Conservation (phyloP, 73 alveolate species). For the Paramecium biaurelia region DNA sequence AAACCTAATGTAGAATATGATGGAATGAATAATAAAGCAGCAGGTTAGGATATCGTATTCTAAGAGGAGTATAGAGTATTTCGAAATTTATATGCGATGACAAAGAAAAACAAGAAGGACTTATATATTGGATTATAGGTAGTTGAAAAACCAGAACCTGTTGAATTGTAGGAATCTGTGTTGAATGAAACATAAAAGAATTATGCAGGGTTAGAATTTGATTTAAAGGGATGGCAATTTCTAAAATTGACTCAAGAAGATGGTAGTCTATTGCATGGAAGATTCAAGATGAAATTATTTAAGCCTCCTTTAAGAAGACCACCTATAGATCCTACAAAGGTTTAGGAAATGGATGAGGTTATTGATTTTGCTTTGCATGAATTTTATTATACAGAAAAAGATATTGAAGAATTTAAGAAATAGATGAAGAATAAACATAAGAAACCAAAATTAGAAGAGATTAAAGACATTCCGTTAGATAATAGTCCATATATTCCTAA, state of each 20-base stretch:
- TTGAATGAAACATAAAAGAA: neutral
- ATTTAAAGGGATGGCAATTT: constrained; percentile 22
- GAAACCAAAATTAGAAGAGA: constrained; percentile 41
- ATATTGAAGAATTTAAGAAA: constrained; percentile 24
- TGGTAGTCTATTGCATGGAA: constrained; percentile 33
- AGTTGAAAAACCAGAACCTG: constrained; percentile 51
- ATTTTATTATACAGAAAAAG: neutral
- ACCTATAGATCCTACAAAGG: constrained; percentile 51
- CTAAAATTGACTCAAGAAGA: constrained; percentile 19
- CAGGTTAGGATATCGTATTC: constrained; percentile 24
- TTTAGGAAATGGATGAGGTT: constrained; percentile 38
- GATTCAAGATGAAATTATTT: constrained; percentile 40
- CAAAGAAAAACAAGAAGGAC: constrained; percentile 46
- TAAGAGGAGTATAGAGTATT: constrained; percentile 57
- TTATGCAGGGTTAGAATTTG: constrained; percentile 26
- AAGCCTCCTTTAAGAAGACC: constrained; percentile 55
- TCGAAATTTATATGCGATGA: constrained; percentile 34
- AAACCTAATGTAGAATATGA: constrained; percentile 45
- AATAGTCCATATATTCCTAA: constrained; percentile 65
- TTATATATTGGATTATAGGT: constrained; percentile 60
- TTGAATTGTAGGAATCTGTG: constrained; percentile 2
- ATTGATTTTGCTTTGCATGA: constrained; percentile 48
- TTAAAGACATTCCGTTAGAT: constrained; percentile 38
- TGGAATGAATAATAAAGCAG: constrained; percentile 52
- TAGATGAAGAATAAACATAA: neutral